Percentiles rank a stretch among this genome's conserved stretches.
phyloP scores from a whole-genome alignment of 148 eudicot genomes.

The Euryodendron excelsum region DNA sequence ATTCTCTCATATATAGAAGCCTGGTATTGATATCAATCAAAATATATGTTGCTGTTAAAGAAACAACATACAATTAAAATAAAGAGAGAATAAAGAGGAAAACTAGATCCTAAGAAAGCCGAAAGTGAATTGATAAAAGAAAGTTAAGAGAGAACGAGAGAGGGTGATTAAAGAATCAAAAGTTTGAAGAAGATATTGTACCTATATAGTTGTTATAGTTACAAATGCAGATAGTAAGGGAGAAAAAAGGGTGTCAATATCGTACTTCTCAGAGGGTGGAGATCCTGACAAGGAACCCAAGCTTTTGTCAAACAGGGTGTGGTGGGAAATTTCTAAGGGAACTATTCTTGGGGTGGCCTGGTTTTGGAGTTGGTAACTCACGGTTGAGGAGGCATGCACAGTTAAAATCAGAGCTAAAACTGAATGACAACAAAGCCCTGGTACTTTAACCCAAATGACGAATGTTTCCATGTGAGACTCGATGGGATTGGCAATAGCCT shows the following conservation, averaged over 20 bases:
- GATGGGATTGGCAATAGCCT: no score
- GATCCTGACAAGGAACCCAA: neutral
- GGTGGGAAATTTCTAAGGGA: constrained; percentile 3
- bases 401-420: no score
- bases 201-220: neutral
- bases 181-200: constrained; percentile 1
- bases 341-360: neutral
- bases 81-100: constrained; percentile 20
- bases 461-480: no score
- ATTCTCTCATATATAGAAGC: neutral
- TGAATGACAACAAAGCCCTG: no score
- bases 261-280: no score
- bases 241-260: neutral
- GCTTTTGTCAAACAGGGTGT: constrained; percentile 1
- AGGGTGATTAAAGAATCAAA: constrained; percentile 5
- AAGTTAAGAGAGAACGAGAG: neutral
- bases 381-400: no score
- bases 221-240: neutral
- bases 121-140: constrained; percentile 12
- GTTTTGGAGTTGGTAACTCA: no score
- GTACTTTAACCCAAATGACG: no score
- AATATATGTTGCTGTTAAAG: neutral
- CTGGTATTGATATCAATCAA: neutral
- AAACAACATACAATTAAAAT: neutral
- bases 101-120: constrained; percentile 11